Conservation (phyloP, 192 early-diverging fungal species). For the Phycomyces blakesleeanus region DNA sequence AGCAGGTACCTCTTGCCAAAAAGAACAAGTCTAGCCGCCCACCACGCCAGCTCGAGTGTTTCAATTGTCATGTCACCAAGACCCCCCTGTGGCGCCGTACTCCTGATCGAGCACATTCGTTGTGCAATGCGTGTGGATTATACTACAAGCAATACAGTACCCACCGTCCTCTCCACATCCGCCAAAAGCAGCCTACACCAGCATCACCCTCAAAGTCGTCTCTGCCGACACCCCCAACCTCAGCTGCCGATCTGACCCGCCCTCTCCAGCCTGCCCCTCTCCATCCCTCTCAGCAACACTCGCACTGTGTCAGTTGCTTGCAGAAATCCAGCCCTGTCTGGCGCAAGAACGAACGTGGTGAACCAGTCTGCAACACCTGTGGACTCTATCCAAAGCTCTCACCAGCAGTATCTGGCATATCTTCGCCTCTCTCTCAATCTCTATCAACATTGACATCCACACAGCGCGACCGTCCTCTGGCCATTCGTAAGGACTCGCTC, state of each 20-base stretch:
- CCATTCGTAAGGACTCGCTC: background rate
- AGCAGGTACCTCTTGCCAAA: no score
- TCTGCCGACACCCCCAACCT: constrained; percentile 12
- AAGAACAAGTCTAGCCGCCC: constrained; percentile 31
- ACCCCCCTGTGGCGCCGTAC: constrained; percentile 92
- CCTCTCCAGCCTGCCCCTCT: constrained; percentile 9
- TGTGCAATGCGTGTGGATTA: constrained; percentile 96
- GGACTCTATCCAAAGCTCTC: constrained; percentile 45
- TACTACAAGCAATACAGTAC: constrained; percentile 92
- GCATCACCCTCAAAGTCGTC: background rate
- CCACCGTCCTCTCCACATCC: constrained; percentile 60
- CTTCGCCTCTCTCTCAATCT: no score
- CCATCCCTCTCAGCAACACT: constrained; percentile 8
- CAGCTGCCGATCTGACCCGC: constrained; percentile 1
- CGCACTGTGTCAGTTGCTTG: constrained; percentile 62
- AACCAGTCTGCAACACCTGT: constrained; percentile 76
- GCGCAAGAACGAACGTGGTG: constrained; percentile 68
- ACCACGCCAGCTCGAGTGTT: constrained; percentile 44
- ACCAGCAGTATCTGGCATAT: no score
- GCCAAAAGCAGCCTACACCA: constrained; percentile 21
- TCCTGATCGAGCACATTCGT: constrained; percentile 65
- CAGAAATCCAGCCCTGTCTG: constrained; percentile 74
- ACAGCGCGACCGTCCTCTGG: constrained; percentile 1
- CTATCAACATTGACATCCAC: no score
- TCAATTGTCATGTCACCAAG: constrained; percentile 76